Percentiles rank a stretch among this genome's conserved stretches.
Conservation (phyloP, 2,329 filamentous ascomycete genomes). For the Colletotrichum orchidophilum region DNA sequence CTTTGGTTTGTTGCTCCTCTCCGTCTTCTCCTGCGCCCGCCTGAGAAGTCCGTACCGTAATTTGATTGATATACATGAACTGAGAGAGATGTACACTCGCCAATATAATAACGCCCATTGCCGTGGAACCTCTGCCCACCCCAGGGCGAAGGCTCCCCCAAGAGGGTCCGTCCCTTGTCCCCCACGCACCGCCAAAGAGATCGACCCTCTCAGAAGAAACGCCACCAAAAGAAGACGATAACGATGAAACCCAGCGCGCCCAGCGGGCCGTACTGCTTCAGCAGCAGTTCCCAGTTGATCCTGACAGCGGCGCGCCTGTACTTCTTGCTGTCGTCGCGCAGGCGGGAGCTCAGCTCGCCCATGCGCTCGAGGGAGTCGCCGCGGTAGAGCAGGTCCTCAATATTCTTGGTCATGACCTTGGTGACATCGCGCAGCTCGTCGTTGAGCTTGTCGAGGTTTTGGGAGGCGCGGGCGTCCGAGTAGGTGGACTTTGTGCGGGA, state of each 20-base stretch:
- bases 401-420: slow-evolving; percentile 99
- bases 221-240: slow-evolving; percentile 88
- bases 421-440: slow-evolving; percentile 98
- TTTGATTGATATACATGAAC: slow-evolving; percentile 6
- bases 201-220: slow-evolving; percentile 74
- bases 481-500: slow-evolving; percentile 92
- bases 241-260: slow-evolving; percentile 84
- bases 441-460: slow-evolving; percentile 95
- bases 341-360: slow-evolving; percentile 89
- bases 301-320: slow-evolving; percentile 91
- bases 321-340: slow-evolving; percentile 93
- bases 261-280: slow-evolving; percentile 97
- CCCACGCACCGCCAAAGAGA: neutral
- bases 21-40: neutral
- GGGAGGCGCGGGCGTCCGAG: slow-evolving; percentile 87
- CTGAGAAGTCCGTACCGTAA: neutral
- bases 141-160: neutral
- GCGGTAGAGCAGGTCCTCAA: slow-evolving; percentile 94
- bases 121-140: neutral
- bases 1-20: slow-evolving; percentile 2
- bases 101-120: neutral
- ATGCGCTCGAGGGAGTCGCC: slow-evolving; percentile 95
- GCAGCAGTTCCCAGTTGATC: slow-evolving; percentile 96
- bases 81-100: neutral
- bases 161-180: neutral